Evolutionary conservation across 768 basidiomycete genomes (phyloP).

Genomic region (Mycena haematopus): DNA sequence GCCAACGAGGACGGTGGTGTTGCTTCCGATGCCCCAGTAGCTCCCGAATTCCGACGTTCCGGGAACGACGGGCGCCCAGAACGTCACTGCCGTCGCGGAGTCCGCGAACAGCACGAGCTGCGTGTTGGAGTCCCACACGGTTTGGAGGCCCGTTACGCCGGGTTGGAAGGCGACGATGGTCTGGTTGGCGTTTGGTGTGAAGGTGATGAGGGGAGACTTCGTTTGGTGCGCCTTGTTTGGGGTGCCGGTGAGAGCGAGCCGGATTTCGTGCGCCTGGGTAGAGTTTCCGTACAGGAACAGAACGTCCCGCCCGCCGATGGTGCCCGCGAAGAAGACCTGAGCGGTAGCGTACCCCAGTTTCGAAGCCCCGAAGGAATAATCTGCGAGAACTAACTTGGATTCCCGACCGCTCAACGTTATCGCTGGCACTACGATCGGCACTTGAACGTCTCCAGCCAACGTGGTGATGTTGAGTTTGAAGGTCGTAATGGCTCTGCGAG

Average conservation of each 20-base stretch:
- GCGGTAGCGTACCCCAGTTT: conserved; percentile 75
- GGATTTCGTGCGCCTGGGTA: conserved; percentile 59
- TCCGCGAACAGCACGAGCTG: conserved; percentile 77
- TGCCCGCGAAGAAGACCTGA: conserved; percentile 70
- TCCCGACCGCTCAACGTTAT: conserved; percentile 74
- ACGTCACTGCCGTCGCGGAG: conserved; percentile 66
- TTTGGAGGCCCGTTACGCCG: conserved; percentile 56
- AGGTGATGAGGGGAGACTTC: conserved; percentile 36
- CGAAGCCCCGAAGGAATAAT: conserved; percentile 74
- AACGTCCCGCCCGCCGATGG: conserved; percentile 65
- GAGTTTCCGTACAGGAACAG: conserved; percentile 67
- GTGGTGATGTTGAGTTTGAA: conserved; percentile 71
- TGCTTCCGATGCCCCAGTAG: conserved; percentile 79
- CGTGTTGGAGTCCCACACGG: conserved; percentile 68
- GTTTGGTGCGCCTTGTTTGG: conserved; percentile 43
- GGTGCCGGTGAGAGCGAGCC: conserved; percentile 55
- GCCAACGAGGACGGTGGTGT: conserved; percentile 67
- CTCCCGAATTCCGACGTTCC: conserved; percentile 50
- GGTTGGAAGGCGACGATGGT: conserved; percentile 60
- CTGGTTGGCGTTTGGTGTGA: conserved; percentile 37
- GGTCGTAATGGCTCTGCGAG: conserved; percentile 48
- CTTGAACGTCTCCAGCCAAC: conserved; percentile 52
- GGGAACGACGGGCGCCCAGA: conserved; percentile 77
- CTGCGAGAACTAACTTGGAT: conserved; percentile 74
- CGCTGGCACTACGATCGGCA: conserved; percentile 59